Base-by-base conservation (phyloP, 2,329 filamentous ascomycete species). In the Pyricularia sp. region DNA sequence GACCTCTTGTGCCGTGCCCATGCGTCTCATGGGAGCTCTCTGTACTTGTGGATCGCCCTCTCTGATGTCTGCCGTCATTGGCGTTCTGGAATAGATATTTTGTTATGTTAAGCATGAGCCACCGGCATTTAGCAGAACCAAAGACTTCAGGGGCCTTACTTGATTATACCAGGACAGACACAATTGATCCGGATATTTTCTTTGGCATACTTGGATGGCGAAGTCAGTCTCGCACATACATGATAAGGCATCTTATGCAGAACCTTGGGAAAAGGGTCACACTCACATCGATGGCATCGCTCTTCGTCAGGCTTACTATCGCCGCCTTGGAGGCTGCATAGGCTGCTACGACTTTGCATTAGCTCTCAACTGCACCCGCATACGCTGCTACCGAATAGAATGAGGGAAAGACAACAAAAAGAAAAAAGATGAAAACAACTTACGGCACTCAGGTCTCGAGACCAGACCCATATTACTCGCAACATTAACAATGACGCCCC, bases 281-380 rank as follows among this genome's bases (percentile, higher is more conserved):
- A 70, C 74, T 67, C 64, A 78, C 77, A 68, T 80, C 77, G 53
- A 80, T 77, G n/a, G 79, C 79, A 71, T 80, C 78, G 62, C 74
- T 76, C 66, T 74, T 77, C 3, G 79, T 81, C 72, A 81, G 71
- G 49, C 74, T 74, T 8, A 79, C 76, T 0, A 81, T 74, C 0
- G 78, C 79, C 4, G 78, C 77, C 64, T 81, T 81, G 5, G 75
- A 76, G 1, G 78, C 78, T 65, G 75, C 78, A 65, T 81, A 81
- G 2, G 76, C 75, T 1, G 77, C 77, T 79, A 13, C 16, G 35
- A 28, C n/a, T 26, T 24, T 28, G 35, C 22, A 28, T 63, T 28
- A 63, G 62, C 28, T n/a, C 12, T 26, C 33, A 22, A 35, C 19
- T n/a, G 28, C 28, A 22, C n/a, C 10, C 24, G n/a, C 19, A 9